Evolutionary conservation across 306 rosid genomes (phyloP).

Genomic region (Urtica urens): DNA sequence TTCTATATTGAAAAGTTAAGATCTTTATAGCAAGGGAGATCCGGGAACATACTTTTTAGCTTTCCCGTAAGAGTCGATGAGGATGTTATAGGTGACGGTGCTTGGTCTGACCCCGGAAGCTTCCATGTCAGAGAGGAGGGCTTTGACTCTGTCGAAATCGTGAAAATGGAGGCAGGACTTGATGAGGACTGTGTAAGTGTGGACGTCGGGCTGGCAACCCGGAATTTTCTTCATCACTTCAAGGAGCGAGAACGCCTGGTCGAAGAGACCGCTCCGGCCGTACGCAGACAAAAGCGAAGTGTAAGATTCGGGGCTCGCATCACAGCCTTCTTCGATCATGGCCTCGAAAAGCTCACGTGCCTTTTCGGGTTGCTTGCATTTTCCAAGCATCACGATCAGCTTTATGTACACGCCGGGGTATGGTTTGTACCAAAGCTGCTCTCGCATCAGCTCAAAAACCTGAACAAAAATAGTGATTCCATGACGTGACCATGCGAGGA

Average conservation of each 20-base stretch:
- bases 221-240: conserved; percentile 64
- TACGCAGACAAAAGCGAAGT: conserved; percentile 89
- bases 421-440: conserved; percentile 88
- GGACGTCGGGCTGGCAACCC: conserved; percentile 75
- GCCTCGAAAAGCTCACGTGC: conserved; percentile 62
- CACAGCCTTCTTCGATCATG: conserved; percentile 84
- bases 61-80: conserved; percentile 85
- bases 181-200: conserved; percentile 76
- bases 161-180: conserved; percentile 74
- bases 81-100: conserved; percentile 72
- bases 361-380: conserved; percentile 83
- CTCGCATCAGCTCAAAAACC: conserved; percentile 71
- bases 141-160: conserved; percentile 62
- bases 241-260: conserved; percentile 66
- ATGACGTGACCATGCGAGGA: too few species aligned
- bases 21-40: conserved; percentile 8
- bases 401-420: conserved; percentile 58
- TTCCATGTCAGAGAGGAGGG: conserved; percentile 69
- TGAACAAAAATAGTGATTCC: conserved; percentile 26
- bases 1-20: conserved; percentile 21
- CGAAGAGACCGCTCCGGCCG: conserved; percentile 73
- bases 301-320: conserved; percentile 51
- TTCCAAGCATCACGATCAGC: conserved; percentile 91
- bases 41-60: conserved; percentile 51
- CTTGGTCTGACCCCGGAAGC: conserved; percentile 60